Conservation (phyloP, 2,329 filamentous ascomycete genomes). For the Purpureocillium lavendulum region DNA sequence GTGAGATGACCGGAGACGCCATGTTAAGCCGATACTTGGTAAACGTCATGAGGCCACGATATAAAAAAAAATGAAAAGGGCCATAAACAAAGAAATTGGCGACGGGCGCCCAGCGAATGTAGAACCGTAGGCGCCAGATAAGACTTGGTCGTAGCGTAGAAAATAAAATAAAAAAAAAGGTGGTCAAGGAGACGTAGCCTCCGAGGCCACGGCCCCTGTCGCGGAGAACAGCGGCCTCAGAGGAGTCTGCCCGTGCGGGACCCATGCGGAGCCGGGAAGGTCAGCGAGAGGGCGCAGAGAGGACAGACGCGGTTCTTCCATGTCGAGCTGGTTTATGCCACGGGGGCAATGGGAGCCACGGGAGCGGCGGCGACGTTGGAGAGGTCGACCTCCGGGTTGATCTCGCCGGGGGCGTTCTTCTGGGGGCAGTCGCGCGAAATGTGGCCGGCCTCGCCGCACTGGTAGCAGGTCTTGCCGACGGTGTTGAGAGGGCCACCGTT, state of each 20-base stretch:
- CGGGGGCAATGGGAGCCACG: slow-evolving; percentile 35
- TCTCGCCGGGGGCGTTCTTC: slow-evolving; percentile 50
- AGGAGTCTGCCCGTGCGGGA: slow-evolving; percentile 4
- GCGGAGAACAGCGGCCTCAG: slow-evolving; percentile 2
- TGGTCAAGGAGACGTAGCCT: neutral
- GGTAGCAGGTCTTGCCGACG: slow-evolving; percentile 97
- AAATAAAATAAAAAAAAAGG: neutral
- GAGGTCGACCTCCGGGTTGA: slow-evolving; percentile 34
- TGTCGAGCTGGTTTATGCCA: slow-evolving; percentile 20
- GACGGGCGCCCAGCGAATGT: too few relatives aligned
- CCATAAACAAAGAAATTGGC: too few relatives aligned
- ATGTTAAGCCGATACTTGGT: slow-evolving; percentile 15
- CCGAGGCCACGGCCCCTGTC: neutral
- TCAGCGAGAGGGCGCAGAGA: neutral
- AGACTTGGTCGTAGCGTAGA: neutral
- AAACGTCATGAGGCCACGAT: slow-evolving; percentile 6
- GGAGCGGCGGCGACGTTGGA: slow-evolving; percentile 32
- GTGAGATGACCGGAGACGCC: slow-evolving; percentile 20
- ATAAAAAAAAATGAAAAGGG: neutral
- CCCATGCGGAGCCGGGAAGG: neutral
- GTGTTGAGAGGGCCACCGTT: slow-evolving; percentile 95
- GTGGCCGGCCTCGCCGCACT: slow-evolving; percentile 90
- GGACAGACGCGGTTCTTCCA: slow-evolving; percentile 5
- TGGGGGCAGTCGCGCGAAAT: slow-evolving; percentile 91
- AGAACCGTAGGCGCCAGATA: neutral